A percentile compares a stretch with the other conserved stretches of the same genome.
Conservation (phyloP, 2,329 filamentous ascomycete species). For the Cladosporium colombiae region DNA sequence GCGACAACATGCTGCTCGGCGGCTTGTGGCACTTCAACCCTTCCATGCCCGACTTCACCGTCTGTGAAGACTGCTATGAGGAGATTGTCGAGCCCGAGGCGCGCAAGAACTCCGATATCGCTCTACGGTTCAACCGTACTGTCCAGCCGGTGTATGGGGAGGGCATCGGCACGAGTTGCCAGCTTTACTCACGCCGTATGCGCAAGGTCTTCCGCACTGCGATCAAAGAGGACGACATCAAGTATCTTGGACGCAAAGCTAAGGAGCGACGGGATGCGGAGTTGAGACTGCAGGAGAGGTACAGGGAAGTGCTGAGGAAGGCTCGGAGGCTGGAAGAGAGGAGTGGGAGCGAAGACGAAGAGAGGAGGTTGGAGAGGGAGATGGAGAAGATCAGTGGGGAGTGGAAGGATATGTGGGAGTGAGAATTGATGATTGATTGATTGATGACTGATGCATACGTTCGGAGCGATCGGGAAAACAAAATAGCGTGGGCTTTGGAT, state of each 20-base stretch:
- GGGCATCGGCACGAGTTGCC: slow-evolving; percentile 60
- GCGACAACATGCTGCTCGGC: slow-evolving; percentile 62
- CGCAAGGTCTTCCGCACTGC: slow-evolving; percentile 69
- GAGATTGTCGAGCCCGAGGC: slow-evolving; percentile 73
- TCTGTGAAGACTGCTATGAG: slow-evolving; percentile 85
- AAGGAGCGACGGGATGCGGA: slow-evolving; percentile 61
- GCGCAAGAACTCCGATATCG: slow-evolving; percentile 56
- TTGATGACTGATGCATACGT: neutral
- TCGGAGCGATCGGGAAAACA: neutral
- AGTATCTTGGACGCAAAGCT: slow-evolving; percentile 64
- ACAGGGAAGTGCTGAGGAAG: slow-evolving; percentile 39
- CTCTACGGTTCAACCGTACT: slow-evolving; percentile 64
- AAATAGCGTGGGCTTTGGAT: neutral
- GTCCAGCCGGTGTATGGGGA: slow-evolving; percentile 57
- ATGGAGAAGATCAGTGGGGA: slow-evolving; percentile 52
- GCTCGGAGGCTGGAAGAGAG: slow-evolving; percentile 42
- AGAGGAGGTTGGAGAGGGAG: slow-evolving; percentile 57
- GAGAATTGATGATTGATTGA: slow-evolving; percentile 2
- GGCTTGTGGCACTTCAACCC: slow-evolving; percentile 77
- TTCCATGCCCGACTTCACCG: slow-evolving; percentile 66
- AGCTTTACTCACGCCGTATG: slow-evolving; percentile 81
- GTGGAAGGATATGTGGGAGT: slow-evolving; percentile 55
- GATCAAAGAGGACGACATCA: slow-evolving; percentile 66
- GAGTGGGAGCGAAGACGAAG: slow-evolving; percentile 51
- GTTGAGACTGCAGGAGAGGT: slow-evolving; percentile 58